These are phyloP conservation scores for Rhizopogon salebrosus DNA, from an alignment of 768 basidiomycete species.

Conservation along the genomic window DNA sequence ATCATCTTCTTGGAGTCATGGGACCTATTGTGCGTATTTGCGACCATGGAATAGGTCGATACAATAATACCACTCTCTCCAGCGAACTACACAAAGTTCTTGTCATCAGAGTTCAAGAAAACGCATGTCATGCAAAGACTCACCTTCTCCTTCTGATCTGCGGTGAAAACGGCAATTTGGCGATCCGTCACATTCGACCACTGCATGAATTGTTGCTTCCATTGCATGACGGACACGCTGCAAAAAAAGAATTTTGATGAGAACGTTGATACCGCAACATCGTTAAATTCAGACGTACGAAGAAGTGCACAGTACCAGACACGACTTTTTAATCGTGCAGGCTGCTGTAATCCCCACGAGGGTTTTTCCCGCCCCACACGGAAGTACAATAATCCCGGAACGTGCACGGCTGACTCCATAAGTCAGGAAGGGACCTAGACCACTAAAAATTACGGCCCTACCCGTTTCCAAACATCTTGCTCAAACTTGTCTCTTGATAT, in stretches of 20 bases:
- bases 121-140: constrained; percentile 3
- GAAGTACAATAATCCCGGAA: constrained; percentile 96
- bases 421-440: neutral
- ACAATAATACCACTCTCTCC: constrained; percentile 98
- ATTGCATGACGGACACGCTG: constrained; percentile 95
- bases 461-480: constrained; percentile 99
- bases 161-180: constrained; percentile 96
- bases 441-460: constrained; percentile 27
- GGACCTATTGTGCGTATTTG: constrained; percentile 97
- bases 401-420: constrained; percentile 74
- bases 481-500: constrained; percentile 96
- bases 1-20: constrained; percentile 99
- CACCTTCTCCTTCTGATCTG: constrained; percentile 96
- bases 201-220: constrained; percentile 97
- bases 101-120: neutral
- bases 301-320: constrained; percentile 94
- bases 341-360: constrained; percentile 99
- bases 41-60: constrained; percentile 99
- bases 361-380: constrained; percentile 98
- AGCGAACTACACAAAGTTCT: constrained; percentile 59
- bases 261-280: neutral
- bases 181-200: constrained; percentile 98
- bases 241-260: neutral
- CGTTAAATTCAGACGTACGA: constrained; percentile 57
- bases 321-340: constrained; percentile 98